These are phyloP conservation scores for Pestalotiopsis sp. DNA, from an alignment of 2,329 filamentous ascomycete species.

Conservation along the genomic window DNA sequence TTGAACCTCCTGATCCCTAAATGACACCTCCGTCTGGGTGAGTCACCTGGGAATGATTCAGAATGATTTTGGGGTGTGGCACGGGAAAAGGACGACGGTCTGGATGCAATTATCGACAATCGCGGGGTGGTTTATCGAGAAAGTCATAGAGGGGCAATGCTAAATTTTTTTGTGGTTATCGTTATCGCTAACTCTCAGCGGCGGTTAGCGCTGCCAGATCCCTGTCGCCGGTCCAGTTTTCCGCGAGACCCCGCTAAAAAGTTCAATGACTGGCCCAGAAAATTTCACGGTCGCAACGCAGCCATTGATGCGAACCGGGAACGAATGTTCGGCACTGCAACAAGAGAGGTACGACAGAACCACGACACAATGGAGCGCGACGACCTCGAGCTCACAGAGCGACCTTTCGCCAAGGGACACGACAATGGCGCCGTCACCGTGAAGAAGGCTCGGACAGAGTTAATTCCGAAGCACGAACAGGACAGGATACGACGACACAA, in stretches of 20 bases:
- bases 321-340: neutral
- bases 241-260: conserved; percentile 8
- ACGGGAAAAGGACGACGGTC: neutral
- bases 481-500: conserved; percentile 55
- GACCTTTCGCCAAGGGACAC: conserved; percentile 39
- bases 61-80: neutral
- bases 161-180: conserved; percentile 10
- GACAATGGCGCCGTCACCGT: conserved; percentile 58
- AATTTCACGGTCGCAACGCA: conserved; percentile 2
- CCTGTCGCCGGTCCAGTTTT: conserved; percentile 1
- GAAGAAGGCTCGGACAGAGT: conserved; percentile 51
- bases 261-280: conserved; percentile 3
- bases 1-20: conserved; percentile 35
- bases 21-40: neutral
- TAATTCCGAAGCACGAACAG: conserved; percentile 54
- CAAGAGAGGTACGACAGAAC: neutral
- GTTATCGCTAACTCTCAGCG: conserved; percentile 1
- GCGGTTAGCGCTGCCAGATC: neutral
- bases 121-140: conserved; percentile 5
- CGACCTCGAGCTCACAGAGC: conserved; percentile 31
- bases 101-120: conserved; percentile 1
- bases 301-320: neutral
- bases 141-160: neutral
- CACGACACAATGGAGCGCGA: conserved; percentile 28
- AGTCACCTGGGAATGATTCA: conserved; percentile 3